phyloP scores from a whole-genome alignment of 768 basidiomycete species.

The Xerocomellus dryophilus region DNA sequence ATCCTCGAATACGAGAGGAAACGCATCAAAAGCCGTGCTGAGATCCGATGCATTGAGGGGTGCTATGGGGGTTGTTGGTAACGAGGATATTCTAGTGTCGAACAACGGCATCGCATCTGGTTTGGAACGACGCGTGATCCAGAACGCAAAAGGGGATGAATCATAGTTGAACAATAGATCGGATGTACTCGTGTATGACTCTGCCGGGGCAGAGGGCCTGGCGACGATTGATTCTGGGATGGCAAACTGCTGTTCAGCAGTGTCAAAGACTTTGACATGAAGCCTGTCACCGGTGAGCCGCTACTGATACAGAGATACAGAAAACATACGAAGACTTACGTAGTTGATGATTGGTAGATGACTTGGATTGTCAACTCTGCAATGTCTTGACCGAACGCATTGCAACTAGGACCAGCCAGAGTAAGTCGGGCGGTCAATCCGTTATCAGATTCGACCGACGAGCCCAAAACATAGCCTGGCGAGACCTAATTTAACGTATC shows the following conservation, averaged over 20 bases:
- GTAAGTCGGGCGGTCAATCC: conserved; percentile 54
- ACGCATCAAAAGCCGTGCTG: conserved; percentile 55
- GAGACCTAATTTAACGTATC: background rate
- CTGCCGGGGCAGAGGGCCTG: conserved; percentile 37
- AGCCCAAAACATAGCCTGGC: conserved; percentile 51
- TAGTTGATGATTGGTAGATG: conserved; percentile 53
- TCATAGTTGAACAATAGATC: conserved; percentile 69
- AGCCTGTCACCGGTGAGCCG: conserved; percentile 38
- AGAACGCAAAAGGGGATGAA: conserved; percentile 66
- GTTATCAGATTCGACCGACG: conserved; percentile 38
- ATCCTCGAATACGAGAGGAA: conserved; percentile 72
- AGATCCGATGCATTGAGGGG: conserved; percentile 48
- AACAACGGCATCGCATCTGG: conserved; percentile 56
- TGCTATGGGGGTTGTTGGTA: conserved; percentile 55
- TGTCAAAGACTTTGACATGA: conserved; percentile 65
- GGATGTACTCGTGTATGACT: conserved; percentile 38
- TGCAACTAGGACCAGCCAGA: conserved; percentile 54
- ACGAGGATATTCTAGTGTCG: conserved; percentile 60
- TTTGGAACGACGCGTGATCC: conserved; percentile 68
- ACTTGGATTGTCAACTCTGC: conserved; percentile 56
- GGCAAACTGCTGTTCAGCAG: conserved; percentile 56
- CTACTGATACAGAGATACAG: background rate
- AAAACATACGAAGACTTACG: conserved; percentile 31
- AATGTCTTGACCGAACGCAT: conserved; percentile 62
- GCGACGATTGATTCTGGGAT: conserved; percentile 52